Evolutionary conservation across 306 rosid genomes (phyloP), one percentile per base, ranked within the genome.

Genomic region (Vigna reflexopilosa): DNA sequence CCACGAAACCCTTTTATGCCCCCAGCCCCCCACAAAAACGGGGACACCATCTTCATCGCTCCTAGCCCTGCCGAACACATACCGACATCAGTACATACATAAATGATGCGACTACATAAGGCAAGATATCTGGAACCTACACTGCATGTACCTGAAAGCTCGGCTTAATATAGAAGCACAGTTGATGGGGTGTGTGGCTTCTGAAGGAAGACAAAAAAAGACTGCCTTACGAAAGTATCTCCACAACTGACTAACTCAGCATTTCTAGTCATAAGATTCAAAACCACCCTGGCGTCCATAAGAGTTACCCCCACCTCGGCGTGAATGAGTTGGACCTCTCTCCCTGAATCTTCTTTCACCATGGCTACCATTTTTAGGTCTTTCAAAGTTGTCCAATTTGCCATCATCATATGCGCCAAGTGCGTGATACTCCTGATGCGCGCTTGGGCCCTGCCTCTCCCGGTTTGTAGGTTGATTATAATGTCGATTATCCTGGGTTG

Each of bases 381-480:
- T 87, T 40, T 85, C 97, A 1, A 76, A 76, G 81, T 52, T 83
- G 58, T 78, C 85, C 11, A 61, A 77, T 52, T 79, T 88, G 49
- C 81, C 72, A 54, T 75, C 89, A 80, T 90, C 88, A 82, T 89
- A 64, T 12, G 85, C 77, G 55, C 93, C 93, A 42, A 96, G 93
- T 78, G 97, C 93, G 65, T 93, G 97, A 82, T 93, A 93, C 86
- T 93, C 97, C 61, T 83, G 84, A 57, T 89, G 98, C 13, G 61
- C 38, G 83, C 84, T 81, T 26, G 86, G 85, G 79, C 93, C 89
- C 48, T 83, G 97, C 83, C 91, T 95, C 72, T 93, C 99, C 76
- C 89, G 73, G 85, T 84, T 84, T 34, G 78, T 59, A 76, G 90
- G 70, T 17, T 76, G 90, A 45, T 84, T 84, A 81, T 83, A 81